Evolutionary conservation across 139 green algal genomes (phyloP), one percentile per base, ranked within the genome.

Genomic region (Edaphochlamys debaryana): DNA sequence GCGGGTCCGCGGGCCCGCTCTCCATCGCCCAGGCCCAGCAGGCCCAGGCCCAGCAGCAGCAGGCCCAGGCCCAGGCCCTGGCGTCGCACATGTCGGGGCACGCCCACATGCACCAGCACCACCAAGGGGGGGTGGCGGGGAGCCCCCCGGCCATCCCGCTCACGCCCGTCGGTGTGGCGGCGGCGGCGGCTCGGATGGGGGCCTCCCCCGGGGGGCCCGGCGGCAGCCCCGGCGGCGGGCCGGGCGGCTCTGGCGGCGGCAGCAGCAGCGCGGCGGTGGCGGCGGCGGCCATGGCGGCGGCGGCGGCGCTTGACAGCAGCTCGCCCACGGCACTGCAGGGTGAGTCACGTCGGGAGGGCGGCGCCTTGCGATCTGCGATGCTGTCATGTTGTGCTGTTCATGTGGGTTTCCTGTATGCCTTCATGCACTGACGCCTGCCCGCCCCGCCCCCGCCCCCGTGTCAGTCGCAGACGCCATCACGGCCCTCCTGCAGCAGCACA

Each of bases 391-490:
- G n/a, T n/a, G n/a, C n/a, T n/a, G n/a, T n/a, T n/a, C n/a, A n/a
- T n/a, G n/a, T n/a, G n/a, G n/a, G n/a, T n/a, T n/a, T n/a, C n/a
- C n/a, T n/a, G n/a, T n/a, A n/a, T n/a, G n/a, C n/a, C n/a, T n/a
- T n/a, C n/a, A n/a, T n/a, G n/a, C n/a, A n/a, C n/a, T n/a, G n/a
- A n/a, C n/a, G n/a, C n/a, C n/a, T n/a, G n/a, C n/a, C n/a, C n/a
- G n/a, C n/a, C n/a, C n/a, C n/a, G 7, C 30, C 62, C 11, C 62
- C 19, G 1, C 27, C n/a, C 34, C 66, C 36, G n/a, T 37, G 1
- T 23, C 73, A 80, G 73, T 80, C 15, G 37, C 73, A 2, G 73
- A 80, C 50, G 73, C 56, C 22, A 40, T 80, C 73, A 80, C 9
- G 9, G 72, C 54, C n/a, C 58, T 80, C 17, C 54, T 80, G 38